Conservation (phyloP, 192 early-diverging fungal species). For the Paraglomus occultum region DNA sequence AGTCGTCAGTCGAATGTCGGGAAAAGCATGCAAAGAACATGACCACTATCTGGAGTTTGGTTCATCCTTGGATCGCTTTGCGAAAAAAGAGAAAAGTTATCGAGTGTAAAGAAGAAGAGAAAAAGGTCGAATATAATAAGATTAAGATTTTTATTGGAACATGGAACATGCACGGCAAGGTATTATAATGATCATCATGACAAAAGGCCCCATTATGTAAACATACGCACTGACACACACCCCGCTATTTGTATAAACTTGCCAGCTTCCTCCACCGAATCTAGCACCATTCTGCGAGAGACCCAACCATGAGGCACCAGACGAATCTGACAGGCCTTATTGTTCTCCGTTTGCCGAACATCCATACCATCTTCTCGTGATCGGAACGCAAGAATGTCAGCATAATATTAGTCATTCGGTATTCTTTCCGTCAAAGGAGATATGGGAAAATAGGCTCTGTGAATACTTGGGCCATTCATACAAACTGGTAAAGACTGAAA, state of each 20-base stretch:
- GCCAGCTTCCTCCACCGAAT: slow-evolving; percentile 18
- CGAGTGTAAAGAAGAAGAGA: neutral
- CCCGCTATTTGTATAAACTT: neutral
- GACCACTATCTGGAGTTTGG: too few relatives aligned
- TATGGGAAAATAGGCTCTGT: slow-evolving; percentile 45
- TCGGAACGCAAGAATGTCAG: slow-evolving; percentile 59
- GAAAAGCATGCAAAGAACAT: too few relatives aligned
- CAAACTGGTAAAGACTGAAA: slow-evolving; percentile 47
- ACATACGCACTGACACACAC: neutral
- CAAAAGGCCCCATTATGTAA: neutral
- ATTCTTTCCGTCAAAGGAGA: slow-evolving; percentile 49
- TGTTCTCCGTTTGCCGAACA: slow-evolving; percentile 33
- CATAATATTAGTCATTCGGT: slow-evolving; percentile 51
- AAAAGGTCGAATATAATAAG: slow-evolving; percentile 30
- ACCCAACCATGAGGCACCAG: neutral
- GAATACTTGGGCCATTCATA: slow-evolving; percentile 41
- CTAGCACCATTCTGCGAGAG: slow-evolving; percentile 21
- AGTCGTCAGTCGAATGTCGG: too few relatives aligned
- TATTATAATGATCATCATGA: neutral
- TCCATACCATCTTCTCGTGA: slow-evolving; percentile 51
- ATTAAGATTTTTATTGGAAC: slow-evolving; percentile 57
- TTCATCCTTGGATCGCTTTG: too few relatives aligned
- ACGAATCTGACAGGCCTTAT: slow-evolving; percentile 22
- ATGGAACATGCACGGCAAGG: slow-evolving; percentile 50
- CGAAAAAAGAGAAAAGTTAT: too few relatives aligned